These are phyloP conservation scores for Starmera dryadoides DNA, from an alignment of 805 yeast genomes.

Conservation along the genomic window DNA sequence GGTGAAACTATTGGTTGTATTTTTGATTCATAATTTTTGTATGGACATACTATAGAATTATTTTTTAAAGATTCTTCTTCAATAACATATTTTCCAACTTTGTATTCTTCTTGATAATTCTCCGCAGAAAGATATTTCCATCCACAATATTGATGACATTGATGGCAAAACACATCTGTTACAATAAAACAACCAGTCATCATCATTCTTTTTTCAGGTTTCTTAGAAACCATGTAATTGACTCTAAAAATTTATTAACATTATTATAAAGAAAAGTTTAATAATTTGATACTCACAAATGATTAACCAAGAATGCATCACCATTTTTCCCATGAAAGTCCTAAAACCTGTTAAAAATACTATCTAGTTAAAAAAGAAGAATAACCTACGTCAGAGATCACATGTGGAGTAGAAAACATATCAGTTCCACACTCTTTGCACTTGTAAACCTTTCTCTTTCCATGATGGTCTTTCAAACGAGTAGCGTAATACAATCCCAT, in stretches of 20 bases:
- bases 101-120: conserved; percentile 39
- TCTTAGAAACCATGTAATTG: conserved; percentile 10
- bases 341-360: conserved; percentile 6
- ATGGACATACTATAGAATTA: no score
- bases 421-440: conserved; percentile 15
- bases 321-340: conserved; percentile 53
- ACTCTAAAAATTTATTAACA: conserved; percentile 7
- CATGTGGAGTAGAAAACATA: conserved; percentile 11
- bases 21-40: no score
- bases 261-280: no score
- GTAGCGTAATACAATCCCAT: not conserved
- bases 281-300: conserved; percentile 24
- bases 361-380: not conserved
- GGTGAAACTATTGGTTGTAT: no score
- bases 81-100: conserved; percentile 54
- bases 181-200: conserved; percentile 53
- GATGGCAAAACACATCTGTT: conserved; percentile 48
- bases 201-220: conserved; percentile 34
- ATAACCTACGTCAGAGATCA: conserved; percentile 9
- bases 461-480: not conserved
- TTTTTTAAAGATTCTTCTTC: conserved; percentile 20
- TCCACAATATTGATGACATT: conserved; percentile 47
- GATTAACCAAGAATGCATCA: conserved; percentile 45
- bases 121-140: conserved; percentile 56
- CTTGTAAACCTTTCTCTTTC: conserved; percentile 10